Evolutionary conservation across 2,329 filamentous ascomycete species (phyloP), one percentile per base, ranked within the genome.

Genomic region (Colletotrichum sp.): DNA sequence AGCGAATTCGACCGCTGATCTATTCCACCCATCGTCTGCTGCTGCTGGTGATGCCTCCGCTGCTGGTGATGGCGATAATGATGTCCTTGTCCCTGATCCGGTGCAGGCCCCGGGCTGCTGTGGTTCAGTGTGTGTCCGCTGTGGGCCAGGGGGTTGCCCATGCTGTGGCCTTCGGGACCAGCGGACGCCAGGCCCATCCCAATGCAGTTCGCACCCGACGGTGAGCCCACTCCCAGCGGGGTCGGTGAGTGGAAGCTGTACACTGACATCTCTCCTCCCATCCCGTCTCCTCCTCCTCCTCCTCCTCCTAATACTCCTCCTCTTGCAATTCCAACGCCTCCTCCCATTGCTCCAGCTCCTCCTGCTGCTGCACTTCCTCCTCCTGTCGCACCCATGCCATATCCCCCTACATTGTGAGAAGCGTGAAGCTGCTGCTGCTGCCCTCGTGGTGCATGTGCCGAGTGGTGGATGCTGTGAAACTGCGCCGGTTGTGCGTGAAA

Each of bases 401-500:
- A 75, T 26, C 63, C 72, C 26, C 28, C 68, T 21, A 55, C 16
- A 21, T 36, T 52, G 5, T 63, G 63, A 63, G 57, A 49, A 24
- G 55, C 10, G 9, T 55, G n/a, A 7, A 44, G 39, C 39, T 68
- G 49, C 26, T 44, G 59, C 21, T 68, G 49, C 26, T 55, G 59
- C 21, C 9, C 15, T 32, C 64, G 28, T 24, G 57, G 5, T 30
- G 36, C 21, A 24, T 65, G 49, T 65, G 63, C 44, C 32, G 64
- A 21, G 32, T 6, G 24, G 32, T 6, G 26, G 32, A 28, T n/a
- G 39, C 18, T 15, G 34, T 69, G 64, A 69, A 67, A 64, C 66
- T 70, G 44, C 32, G 64, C 30, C 26, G 67, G n/a, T 66, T 71
- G 59, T 66, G 79, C 75, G 79, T 84, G 85, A 79, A 83, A 85